Conservation (phyloP, 2,329 filamentous ascomycete species). For the Cladosporium sp. region DNA sequence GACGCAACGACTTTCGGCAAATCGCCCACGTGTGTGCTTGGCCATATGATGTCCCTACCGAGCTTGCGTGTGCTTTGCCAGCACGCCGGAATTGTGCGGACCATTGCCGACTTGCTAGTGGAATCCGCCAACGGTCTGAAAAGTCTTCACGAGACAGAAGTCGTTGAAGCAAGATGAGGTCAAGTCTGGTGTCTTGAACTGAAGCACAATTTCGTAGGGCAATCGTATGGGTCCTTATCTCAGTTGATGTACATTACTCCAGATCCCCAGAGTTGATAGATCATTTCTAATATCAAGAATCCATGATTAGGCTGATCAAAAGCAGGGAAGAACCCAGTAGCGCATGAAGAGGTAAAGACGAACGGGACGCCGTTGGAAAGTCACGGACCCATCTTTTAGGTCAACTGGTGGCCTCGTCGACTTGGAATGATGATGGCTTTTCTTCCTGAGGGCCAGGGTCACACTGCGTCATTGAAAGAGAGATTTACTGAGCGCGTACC, state of each 20-base stretch:
- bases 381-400: neutral
- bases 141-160: neutral
- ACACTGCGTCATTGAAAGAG: no score
- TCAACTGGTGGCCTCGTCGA: neutral
- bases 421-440: neutral
- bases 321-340: constrained; percentile 7
- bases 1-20: no score
- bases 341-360: constrained; percentile 6
- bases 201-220: neutral
- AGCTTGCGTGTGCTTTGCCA: no score
- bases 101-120: neutral
- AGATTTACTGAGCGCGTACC: no score
- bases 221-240: neutral
- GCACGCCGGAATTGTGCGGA: no score
- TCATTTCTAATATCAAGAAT: constrained; percentile 3
- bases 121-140: neutral
- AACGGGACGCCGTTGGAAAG: neutral
- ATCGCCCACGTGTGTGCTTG: no score
- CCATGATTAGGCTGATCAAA: neutral
- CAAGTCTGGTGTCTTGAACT: neutral
- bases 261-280: neutral
- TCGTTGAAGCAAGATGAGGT: neutral
- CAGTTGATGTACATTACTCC: neutral
- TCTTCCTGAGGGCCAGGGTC: no score
- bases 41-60: no score